Evolutionary conservation across 192 early-diverging fungal species (phyloP), one percentile per base, ranked within the genome.

Genomic region (Podila verticillata): DNA sequence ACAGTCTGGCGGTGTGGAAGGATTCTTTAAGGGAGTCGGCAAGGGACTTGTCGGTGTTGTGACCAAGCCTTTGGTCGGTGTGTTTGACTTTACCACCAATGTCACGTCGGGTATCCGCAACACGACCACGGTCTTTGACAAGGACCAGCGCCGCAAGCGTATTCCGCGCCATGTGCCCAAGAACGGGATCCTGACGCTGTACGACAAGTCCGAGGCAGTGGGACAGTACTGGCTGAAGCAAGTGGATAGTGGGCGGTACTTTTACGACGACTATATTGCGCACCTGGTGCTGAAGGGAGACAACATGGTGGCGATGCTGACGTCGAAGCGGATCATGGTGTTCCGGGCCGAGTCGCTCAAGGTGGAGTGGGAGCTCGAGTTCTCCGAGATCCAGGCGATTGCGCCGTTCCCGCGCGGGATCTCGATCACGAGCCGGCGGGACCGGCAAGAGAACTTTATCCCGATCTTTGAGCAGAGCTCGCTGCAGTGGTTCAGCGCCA

Each of bases 21-120:
- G 98, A 1, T 98, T 99, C 79, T 92, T 98, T 81, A 95, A 93
- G 72, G 98, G 98, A 34, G 87, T 99, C 0, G 97, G 96, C 30
- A 97, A 95, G 77, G 98, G 97, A 0, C 72, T 97, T 20, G 93
- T 98, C 4, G 98, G 98, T 7, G 92, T 91, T 7, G 93, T 98
- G 4, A 96, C 96, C 15, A 99, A 99, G 79, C 98, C 98, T 2
- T 87, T 96, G 12, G 94, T 97, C 7, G 98, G 98, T 20, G 93
- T 98, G 28, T 92, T 98, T 81, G 98, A 99, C 70, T 87, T 98
- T 32, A 95, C 96, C 0, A 95, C 93, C 7, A 96, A 96, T 82
- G 95, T 99, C 5, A 93, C 94, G 32, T 75, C 75, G 74, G 91
- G 94, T 39, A 98, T 99, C 68, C 90, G 93, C 32, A 98, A 98